phyloP scores from a whole-genome alignment of 176 grass and related monocot genomes.

The Panicum miliaceum region DNA sequence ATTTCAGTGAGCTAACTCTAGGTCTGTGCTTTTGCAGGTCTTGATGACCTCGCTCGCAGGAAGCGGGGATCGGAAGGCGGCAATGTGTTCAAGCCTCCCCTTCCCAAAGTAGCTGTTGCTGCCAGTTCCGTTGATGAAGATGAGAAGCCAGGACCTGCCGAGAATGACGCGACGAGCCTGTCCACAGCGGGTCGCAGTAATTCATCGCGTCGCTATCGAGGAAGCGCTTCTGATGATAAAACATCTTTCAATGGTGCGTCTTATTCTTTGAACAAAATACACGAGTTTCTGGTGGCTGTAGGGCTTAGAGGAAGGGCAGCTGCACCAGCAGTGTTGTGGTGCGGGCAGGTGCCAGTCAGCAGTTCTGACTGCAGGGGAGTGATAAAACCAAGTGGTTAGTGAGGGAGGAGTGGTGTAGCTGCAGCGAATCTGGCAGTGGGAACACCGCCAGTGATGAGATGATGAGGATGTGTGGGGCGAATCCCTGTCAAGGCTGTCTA shows the following conservation, averaged over 20 bases:
- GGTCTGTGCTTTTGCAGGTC: constrained; percentile 55
- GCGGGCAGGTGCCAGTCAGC: too few species aligned
- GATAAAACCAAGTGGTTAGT: neutral
- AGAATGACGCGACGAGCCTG: constrained; percentile 43
- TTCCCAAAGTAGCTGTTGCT: constrained; percentile 48
- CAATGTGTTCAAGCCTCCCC: constrained; percentile 62
- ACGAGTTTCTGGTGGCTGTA: neutral
- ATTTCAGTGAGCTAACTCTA: constrained; percentile 25
- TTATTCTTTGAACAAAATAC: constrained; percentile 30
- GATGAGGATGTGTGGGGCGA: neutral
- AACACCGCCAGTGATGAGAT: neutral
- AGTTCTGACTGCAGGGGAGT: neutral
- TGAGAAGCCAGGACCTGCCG: constrained; percentile 49
- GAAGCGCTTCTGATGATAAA: constrained; percentile 56
- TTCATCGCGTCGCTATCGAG: constrained; percentile 64
- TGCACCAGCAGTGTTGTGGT: neutral
- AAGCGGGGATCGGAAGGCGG: constrained; percentile 57
- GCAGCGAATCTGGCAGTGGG: too few species aligned
- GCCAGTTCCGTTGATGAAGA: constrained; percentile 76
- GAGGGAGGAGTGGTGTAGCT: neutral
- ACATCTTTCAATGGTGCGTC: constrained; percentile 44
- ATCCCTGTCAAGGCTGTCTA: neutral
- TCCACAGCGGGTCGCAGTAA: constrained; percentile 20
- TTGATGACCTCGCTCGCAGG: constrained; percentile 73
- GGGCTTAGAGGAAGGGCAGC: neutral